Conservation (phyloP, 2,329 filamentous ascomycete species). For the Thielaviopsis musarum region DNA sequence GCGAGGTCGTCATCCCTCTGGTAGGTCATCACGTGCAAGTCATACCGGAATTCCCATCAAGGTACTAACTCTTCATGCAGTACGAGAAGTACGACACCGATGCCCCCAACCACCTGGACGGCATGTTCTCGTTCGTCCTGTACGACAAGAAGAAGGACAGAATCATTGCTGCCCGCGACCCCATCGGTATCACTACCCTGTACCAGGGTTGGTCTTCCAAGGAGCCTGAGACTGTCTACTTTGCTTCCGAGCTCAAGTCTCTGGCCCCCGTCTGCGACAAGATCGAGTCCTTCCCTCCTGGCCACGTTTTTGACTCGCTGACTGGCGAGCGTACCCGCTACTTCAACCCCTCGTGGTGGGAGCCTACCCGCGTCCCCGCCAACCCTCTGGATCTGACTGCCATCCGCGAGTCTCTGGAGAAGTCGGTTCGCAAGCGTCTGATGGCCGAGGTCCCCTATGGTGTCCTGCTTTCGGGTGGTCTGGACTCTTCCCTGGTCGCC, state of each 20-base stretch:
- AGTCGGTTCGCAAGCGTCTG: constrained; percentile 82
- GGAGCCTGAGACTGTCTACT: constrained; percentile 75
- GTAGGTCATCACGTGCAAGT: constrained; percentile 32
- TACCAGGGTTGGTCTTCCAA: constrained; percentile 85
- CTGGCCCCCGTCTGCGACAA: constrained; percentile 87
- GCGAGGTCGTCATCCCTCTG: constrained; percentile 95
- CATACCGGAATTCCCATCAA: not conserved
- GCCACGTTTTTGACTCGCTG: constrained; percentile 89
- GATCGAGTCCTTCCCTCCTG: constrained; percentile 84
- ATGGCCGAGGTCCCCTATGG: constrained; percentile 99
- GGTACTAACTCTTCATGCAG: constrained; percentile 25
- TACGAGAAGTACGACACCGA: constrained; percentile 87
- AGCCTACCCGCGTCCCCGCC: constrained; percentile 59
- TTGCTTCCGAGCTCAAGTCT: constrained; percentile 93
- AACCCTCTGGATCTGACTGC: constrained; percentile 69
- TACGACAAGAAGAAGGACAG: constrained; percentile 93
- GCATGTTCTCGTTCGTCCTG: constrained; percentile 98
- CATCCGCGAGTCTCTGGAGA: constrained; percentile 70
- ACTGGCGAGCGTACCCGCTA: constrained; percentile 75
- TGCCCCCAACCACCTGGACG: constrained; percentile 83
- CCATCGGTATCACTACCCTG: constrained; percentile 92
- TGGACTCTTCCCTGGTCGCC: constrained; percentile 90
- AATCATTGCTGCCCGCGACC: constrained; percentile 83
- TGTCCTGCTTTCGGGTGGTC: constrained; percentile 82
- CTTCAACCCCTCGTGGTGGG: constrained; percentile 86